A percentile compares a stretch with the other conserved stretches of the same genome.
Conservation (phyloP, 495 filamentous ascomycete genomes). For the Bacidia gigantensis region DNA sequence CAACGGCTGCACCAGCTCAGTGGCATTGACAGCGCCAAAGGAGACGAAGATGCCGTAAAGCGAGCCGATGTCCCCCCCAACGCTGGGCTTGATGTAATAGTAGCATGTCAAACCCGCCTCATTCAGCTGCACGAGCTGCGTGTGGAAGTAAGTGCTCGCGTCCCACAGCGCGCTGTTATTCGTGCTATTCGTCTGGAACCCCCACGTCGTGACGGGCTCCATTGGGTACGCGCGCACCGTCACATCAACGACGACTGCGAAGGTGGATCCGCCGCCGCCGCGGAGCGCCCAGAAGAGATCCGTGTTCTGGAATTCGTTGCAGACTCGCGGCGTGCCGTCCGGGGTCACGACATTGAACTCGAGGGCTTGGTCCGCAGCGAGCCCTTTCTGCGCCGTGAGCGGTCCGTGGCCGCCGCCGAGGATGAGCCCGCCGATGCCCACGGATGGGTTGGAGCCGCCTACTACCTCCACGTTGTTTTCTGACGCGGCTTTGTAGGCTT, state of each 20-base stretch:
- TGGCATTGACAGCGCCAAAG: not conserved
- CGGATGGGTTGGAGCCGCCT: slow-evolving; percentile 25
- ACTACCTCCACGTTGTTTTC: slow-evolving; percentile 22
- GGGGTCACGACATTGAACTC: slow-evolving; percentile 40
- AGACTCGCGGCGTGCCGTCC: slow-evolving; percentile 38
- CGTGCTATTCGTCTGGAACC: slow-evolving; percentile 19
- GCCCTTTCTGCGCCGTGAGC: slow-evolving; percentile 17
- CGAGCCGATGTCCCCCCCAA: not conserved
- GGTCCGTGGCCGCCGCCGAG: slow-evolving; percentile 29
- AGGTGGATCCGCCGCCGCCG: slow-evolving; percentile 34
- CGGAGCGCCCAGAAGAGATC: slow-evolving; percentile 51
- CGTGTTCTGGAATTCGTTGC: slow-evolving; percentile 33
- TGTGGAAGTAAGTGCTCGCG: not conserved
- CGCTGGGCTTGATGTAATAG: not conserved
- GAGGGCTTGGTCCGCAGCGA: slow-evolving; percentile 32
- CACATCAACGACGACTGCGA: slow-evolving; percentile 31
- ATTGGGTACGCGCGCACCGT: slow-evolving; percentile 31
- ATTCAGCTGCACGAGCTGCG: not conserved
- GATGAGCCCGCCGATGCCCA: slow-evolving; percentile 27
- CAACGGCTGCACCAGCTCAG: not conserved
- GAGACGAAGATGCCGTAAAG: not conserved
- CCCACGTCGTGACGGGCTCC: slow-evolving; percentile 18
- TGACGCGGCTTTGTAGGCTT: slow-evolving; percentile 22
- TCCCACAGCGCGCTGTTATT: not conserved
- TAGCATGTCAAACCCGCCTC: not conserved